Evolutionary conservation across 2,329 filamentous ascomycete species (phyloP), one percentile per base, ranked within the genome.

Genomic region (Clarireedia homoeocarpa): DNA sequence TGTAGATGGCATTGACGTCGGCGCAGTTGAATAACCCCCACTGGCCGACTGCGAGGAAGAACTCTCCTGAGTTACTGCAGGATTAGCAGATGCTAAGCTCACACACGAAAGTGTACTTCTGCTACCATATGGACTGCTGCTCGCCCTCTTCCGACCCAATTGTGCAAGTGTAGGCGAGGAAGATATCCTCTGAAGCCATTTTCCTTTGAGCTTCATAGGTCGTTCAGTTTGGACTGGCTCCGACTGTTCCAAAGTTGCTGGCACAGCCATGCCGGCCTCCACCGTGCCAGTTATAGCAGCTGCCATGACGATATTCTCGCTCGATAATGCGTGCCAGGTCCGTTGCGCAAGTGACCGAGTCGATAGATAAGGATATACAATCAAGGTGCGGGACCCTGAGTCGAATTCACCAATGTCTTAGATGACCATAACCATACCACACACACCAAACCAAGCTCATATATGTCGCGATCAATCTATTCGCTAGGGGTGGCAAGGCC

Each of bases 121-220:
- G 26, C 61, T 58, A 39, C 56, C 51, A 55, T 70, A 69, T 58
- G 67, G 67, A 61, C 61, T 67, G 54, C 64, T 70, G 2, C 55
- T 57, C 23, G 66, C 65, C 56, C 67, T 56, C 55, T 55, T 68
- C 17, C 66, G 59, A 52, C 65, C 56, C 2, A 68, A 51, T 48
- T 67, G 64, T 48, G 59, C 61, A 12, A 69, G 61, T 50, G 69
- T 67, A 23, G 67, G 67, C 1, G 69, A 70, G 4, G 69, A 70
- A 4, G 68, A 69, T 30, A 70, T 69, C 47, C 68, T 65, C 53
- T 70, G 66, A 2, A 71, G 60, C 24, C 62, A 60, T 47, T 60
- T 27, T 65, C 68, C 58, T 68, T 70, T 48, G 62, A 57, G 53
- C 65, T 69, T 61, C 6, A 64, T 61, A 42, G 62, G 59, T 26